Evolutionary conservation across 441 rosid species (phyloP).

Genomic region (Pelargonium fulgidum): DNA sequence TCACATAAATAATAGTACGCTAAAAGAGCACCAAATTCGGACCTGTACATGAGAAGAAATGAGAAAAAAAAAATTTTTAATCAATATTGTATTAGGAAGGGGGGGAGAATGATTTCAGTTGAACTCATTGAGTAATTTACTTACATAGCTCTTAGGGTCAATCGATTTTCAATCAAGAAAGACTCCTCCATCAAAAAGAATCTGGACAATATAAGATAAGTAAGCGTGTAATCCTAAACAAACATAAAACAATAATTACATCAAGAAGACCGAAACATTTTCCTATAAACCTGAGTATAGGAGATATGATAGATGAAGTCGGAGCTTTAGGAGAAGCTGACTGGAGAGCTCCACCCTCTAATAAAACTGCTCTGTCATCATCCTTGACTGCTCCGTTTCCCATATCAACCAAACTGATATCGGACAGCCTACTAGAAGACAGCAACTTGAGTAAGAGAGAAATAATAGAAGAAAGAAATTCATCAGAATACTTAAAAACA

Average conservation of each 20-base stretch:
- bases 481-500: background rate
- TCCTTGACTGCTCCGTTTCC: constrained; percentile 57
- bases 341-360: constrained; percentile 82
- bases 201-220: background rate
- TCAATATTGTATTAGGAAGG: background rate
- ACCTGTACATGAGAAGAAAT: constrained; percentile 37
- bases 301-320: constrained; percentile 30
- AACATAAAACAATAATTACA: background rate
- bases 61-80: background rate
- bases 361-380: constrained; percentile 74
- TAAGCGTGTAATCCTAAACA: background rate
- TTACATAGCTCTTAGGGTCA: constrained; percentile 80
- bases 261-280: background rate
- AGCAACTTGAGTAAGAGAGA: background rate
- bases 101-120: background rate
- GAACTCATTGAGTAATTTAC: constrained; percentile 18
- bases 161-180: constrained; percentile 86
- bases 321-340: constrained; percentile 61
- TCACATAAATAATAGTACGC: constrained; percentile 70
- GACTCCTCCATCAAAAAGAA: constrained; percentile 54
- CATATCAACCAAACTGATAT: constrained; percentile 55
- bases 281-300: constrained; percentile 5
- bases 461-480: background rate
- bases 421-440: constrained; percentile 48
- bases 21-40: constrained; percentile 76